Evolutionary conservation across 495 filamentous ascomycete species (phyloP), one percentile per base, ranked within the genome.

Genomic region (Neurospora sp.): DNA sequence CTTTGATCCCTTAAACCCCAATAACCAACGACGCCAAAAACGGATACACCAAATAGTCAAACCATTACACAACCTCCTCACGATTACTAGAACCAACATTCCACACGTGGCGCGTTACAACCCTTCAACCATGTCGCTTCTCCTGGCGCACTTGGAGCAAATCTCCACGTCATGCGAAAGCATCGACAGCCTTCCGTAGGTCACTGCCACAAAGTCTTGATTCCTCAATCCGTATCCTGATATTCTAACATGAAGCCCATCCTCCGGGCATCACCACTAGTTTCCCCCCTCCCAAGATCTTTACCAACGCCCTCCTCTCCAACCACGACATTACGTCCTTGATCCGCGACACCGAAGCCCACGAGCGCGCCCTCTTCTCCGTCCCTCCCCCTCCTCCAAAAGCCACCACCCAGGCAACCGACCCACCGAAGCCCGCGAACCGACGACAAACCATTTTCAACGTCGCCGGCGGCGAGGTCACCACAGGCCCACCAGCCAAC

Each of bases 331-430:
- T 99, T 76, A 98, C 96, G 10, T 87, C 93, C 12, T 81, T 99
- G 16, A 98, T 99, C 76, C 92, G 96, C 71, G 96, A 99, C 81
- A 98, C 95, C 39, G 96, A 99, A 82, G 84, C 90, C 20, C 96
- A 99, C 83, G 96, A 99, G 82, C 91, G 95, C 75, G 96, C 94
- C 16, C 88, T 99, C 4, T 99, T 99, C 83, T 94, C 94, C 42
- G 89, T 96, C 9, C 93, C 94, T 7, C 89, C 93, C 0, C 85
- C 92, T 0, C 85, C 86, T 2, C 84, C 87, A 0, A 76, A 80
- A 8, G 73, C 82, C 1, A 76, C 82, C 5, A 73, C 77, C 37
- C 71, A 78, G 59, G 75, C 80, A 61, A 70, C 73, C 16, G 79
- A 82, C 20, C 77, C 81, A 0, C 78, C 81, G 2, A 82, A 79